Conservation (phyloP, 768 basidiomycete species). For the Amyloporia xantha region DNA sequence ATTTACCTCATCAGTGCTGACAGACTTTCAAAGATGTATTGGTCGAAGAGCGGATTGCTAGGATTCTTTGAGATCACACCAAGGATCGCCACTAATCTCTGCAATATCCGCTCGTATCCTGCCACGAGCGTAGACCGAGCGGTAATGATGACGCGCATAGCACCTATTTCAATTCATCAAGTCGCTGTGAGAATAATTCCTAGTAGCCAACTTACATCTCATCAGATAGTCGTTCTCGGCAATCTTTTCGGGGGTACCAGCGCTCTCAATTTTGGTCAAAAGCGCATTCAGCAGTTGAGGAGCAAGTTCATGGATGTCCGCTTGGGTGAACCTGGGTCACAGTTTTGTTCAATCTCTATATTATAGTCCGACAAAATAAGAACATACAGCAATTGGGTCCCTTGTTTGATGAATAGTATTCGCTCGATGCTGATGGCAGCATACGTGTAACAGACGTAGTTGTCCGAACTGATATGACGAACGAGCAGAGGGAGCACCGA, state of each 20-base stretch:
- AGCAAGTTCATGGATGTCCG: constrained; percentile 83
- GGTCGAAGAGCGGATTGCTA: constrained; percentile 95
- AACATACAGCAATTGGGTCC: constrained; percentile 63
- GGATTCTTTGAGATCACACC: constrained; percentile 91
- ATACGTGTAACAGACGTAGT: constrained; percentile 93
- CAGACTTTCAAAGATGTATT: constrained; percentile 94
- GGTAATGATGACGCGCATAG: constrained; percentile 90
- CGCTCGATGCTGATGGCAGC: constrained; percentile 98
- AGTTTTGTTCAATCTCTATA: no score
- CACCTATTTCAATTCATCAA: constrained; percentile 43
- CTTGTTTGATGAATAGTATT: constrained; percentile 84
- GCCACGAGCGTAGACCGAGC: constrained; percentile 74
- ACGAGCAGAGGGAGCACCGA: constrained; percentile 85
- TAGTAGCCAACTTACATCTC: constrained; percentile 73
- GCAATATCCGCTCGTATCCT: constrained; percentile 56
- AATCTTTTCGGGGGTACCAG: constrained; percentile 80
- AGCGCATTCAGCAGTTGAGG: constrained; percentile 63
- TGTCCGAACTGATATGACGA: constrained; percentile 72
- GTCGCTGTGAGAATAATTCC: neutral
- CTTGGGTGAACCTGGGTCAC: constrained; percentile 67
- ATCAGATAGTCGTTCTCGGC: constrained; percentile 98
- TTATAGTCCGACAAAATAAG: no score
- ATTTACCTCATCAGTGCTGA: constrained; percentile 83
- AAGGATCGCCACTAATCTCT: constrained; percentile 75
- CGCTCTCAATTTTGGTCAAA: constrained; percentile 72